A percentile compares a stretch with the other conserved stretches of the same genome.
phyloP scores from a whole-genome alignment of 2,329 filamentous ascomycete genomes.

The Phymatotrichopsis omnivora region DNA sequence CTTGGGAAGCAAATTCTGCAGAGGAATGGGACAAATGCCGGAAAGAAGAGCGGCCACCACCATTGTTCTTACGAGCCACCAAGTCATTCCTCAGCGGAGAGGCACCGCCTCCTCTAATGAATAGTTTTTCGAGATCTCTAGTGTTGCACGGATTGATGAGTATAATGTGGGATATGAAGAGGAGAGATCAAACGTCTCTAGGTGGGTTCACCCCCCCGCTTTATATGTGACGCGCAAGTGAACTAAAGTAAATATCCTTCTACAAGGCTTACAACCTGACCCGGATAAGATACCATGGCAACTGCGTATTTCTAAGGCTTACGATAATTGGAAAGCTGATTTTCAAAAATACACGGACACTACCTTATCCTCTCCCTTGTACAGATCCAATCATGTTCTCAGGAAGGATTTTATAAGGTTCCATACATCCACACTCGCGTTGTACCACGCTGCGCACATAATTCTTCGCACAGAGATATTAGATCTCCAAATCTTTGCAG shows the following conservation, averaged over 20 bases:
- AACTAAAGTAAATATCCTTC: not conserved
- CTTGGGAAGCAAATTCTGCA: conserved; percentile 50
- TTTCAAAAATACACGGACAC: conserved; percentile 42
- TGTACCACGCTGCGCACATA: not conserved
- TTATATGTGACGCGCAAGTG: not conserved
- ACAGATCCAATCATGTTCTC: no score
- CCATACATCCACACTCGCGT: not conserved
- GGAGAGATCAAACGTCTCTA: conserved; percentile 51
- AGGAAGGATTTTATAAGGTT: not conserved
- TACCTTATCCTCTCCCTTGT: no score
- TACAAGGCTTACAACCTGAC: conserved; percentile 1
- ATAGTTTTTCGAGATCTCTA: conserved; percentile 45
- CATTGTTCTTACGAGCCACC: not conserved
- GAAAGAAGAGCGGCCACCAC: conserved; percentile 34
- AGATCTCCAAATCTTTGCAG: not conserved
- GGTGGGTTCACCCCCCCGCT: conserved; percentile 36
- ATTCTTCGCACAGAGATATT: not conserved
- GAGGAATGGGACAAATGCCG: conserved; percentile 37
- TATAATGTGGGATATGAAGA: conserved; percentile 51
- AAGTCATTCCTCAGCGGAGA: not conserved
- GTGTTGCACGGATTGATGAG: conserved; percentile 54
- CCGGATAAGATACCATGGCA: conserved; percentile 40
- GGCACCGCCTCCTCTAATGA: conserved; percentile 36
- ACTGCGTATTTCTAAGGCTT: conserved; percentile 43
- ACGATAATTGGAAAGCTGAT: conserved; percentile 49